Base-by-base conservation (phyloP, 2,329 filamentous ascomycete species). In the Aspergillus fischeri region DNA sequence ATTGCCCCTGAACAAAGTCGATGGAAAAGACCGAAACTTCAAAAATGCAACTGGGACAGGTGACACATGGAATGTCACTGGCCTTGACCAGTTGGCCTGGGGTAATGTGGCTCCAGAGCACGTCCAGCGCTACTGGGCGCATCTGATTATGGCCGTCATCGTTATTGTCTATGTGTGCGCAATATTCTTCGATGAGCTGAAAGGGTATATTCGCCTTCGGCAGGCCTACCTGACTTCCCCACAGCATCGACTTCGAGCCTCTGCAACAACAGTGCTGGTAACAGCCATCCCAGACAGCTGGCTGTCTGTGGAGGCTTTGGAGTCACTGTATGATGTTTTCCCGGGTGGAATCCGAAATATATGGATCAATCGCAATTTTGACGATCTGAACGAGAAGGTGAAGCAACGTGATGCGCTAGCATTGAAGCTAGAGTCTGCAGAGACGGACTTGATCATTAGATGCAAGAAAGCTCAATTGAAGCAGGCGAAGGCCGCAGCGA, bases 201-300 rank as follows among this genome's bases (percentile, higher is more conserved):
- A 87, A 49, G 87, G 92, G 10, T 99, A 96, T 70, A 89, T 97
- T 73, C 92, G 95, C 65, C 84, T 99, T 51, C 89, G 94, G 61
- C 94, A 99, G 73, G 91, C 95, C 54, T 96, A 95, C 67, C 80
- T 99, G 56, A 97, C 94, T 0, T 94, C 92, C 54, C 93, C 94
- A 2, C 91, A 97, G 73, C 94, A 99, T 74, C 90, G 94, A 21
- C 83, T 99, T 20, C 86, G 91, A 49, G 94, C 94, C 20, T 97
- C 93, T 17, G 93, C 94, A 1, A 99, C 93, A 5, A 99, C 94
- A 0, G 93, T 99, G 49, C 81, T 99, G 5, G 92, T 99, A 53
- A 94, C 88, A 62, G 89, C 88, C 10, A 96, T 99, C 52, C 94
- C 94, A 1, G 79, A 83, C 44, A 96, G 95, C 69, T 99, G 94